Percentiles rank a stretch among this genome's conserved stretches.
Conservation (phyloP, 2,329 filamentous ascomycete genomes). For the Claviceps pazoutovae region DNA sequence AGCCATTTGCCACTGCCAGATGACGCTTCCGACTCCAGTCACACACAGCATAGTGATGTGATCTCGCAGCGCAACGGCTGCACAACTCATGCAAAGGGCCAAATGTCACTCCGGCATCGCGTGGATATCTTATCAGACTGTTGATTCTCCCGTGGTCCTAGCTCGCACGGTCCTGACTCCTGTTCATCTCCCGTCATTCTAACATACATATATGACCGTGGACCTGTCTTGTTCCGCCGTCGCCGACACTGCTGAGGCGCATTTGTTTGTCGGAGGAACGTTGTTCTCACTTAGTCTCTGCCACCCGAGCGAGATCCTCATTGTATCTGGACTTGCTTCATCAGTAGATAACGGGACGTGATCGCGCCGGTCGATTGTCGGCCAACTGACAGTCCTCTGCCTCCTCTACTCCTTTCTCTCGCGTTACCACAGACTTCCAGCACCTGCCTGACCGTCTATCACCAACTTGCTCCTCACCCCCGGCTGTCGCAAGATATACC, state of each 20-base stretch:
- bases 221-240: neutral
- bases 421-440: no score
- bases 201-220: neutral
- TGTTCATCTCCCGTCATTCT: neutral
- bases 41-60: neutral
- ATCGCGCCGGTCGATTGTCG: no score
- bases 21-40: neutral
- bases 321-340: neutral
- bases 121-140: neutral
- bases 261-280: neutral
- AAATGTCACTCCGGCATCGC: neutral
- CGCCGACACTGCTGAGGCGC: neutral
- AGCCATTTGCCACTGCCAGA: conserved; percentile 1
- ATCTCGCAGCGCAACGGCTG: neutral
- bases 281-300: neutral
- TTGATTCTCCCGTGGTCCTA: neutral
- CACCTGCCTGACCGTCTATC: neutral
- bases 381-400: no score
- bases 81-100: neutral
- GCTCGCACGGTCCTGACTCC: neutral
- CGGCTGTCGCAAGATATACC: neutral
- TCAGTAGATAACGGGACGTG: neutral
- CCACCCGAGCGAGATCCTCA: neutral
- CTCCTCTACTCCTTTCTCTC: no score
- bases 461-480: neutral